Evolutionary conservation across 2,329 filamentous ascomycete species (phyloP).

Genomic region (Pestalotiopsis sp.): DNA sequence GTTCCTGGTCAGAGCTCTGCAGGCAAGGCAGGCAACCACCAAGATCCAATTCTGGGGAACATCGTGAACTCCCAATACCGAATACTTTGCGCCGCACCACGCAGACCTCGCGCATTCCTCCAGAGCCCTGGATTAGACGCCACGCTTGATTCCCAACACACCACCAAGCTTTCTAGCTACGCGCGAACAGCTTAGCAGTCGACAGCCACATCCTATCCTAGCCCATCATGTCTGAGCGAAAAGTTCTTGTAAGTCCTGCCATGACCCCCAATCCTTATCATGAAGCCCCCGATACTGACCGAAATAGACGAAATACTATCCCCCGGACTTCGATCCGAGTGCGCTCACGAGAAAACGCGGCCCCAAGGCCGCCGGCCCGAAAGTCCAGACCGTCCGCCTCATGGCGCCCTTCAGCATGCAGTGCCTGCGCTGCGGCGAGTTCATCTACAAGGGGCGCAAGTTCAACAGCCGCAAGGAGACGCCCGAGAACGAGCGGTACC

Average conservation of each 20-base stretch:
- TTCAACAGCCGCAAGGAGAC: constrained; percentile 96
- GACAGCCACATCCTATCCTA: constrained; percentile 1
- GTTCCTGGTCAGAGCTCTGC: background rate
- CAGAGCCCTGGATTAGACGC: background rate
- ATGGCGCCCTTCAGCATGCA: constrained; percentile 77
- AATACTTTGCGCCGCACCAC: background rate
- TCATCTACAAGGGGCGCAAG: constrained; percentile 90
- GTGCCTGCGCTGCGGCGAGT: constrained; percentile 60
- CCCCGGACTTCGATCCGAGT: constrained; percentile 87
- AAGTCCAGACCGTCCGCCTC: constrained; percentile 82
- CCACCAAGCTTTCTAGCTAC: background rate
- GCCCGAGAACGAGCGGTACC: constrained; percentile 83
- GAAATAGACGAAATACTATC: constrained; percentile 52
- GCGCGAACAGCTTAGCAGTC: background rate
- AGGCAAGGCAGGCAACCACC: background rate
- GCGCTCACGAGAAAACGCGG: constrained; percentile 71
- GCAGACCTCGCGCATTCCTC: background rate
- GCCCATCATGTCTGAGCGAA: constrained; percentile 43
- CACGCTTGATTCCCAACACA: background rate
- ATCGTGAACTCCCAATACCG: background rate
- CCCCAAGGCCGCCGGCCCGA: constrained; percentile 74
- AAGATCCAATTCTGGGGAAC: background rate
- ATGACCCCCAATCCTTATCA: background rate
- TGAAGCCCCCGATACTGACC: constrained; percentile 11
- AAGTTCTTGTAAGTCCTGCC: constrained; percentile 32